Percentiles rank a stretch among this genome's conserved stretches.
Evolutionary conservation across 1,284 basidiomycete species (phyloP).

Genomic region (Wolfiporia cocos): DNA sequence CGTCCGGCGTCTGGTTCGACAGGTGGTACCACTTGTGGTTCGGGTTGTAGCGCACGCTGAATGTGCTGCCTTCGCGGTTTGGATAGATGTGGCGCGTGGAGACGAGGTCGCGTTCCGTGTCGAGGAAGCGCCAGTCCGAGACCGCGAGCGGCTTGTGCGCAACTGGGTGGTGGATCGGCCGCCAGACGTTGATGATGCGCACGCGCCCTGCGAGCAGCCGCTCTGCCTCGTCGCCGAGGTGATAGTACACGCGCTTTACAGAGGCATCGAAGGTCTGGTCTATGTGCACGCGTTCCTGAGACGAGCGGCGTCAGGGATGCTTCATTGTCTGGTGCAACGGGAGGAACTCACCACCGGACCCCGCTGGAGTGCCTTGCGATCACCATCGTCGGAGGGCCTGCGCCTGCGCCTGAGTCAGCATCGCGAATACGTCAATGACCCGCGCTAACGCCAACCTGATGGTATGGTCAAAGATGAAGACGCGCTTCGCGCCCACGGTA

Average conservation of each 20-base stretch:
- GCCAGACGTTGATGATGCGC: constrained; percentile 49
- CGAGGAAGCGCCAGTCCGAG: constrained; percentile 35
- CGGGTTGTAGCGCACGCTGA: constrained; percentile 29
- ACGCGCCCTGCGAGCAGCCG: constrained; percentile 41
- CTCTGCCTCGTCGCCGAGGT: constrained; percentile 40
- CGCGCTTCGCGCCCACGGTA: constrained; percentile 33
- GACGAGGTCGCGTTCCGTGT: constrained; percentile 28
- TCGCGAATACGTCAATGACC: neutral
- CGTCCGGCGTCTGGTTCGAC: constrained; percentile 36
- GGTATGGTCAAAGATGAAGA: constrained; percentile 41
- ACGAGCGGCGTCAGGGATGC: constrained; percentile 7
- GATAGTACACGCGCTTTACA: constrained; percentile 43
- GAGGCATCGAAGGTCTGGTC: constrained; percentile 49
- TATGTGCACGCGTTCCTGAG: constrained; percentile 36
- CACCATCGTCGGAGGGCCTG: constrained; percentile 12
- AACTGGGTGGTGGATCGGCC: constrained; percentile 37
- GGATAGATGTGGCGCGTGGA: constrained; percentile 25
- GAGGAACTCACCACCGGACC: constrained; percentile 30
- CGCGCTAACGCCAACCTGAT: constrained; percentile 28
- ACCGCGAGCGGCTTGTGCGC: constrained; percentile 40
- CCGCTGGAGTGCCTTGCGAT: constrained; percentile 11
- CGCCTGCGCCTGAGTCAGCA: constrained; percentile 7
- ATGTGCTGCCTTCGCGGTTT: constrained; percentile 27
- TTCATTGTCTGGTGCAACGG: neutral
- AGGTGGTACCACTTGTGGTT: constrained; percentile 40